Base-by-base conservation (phyloP, 345 rosid genomes). In the Populus simonii region DNA sequence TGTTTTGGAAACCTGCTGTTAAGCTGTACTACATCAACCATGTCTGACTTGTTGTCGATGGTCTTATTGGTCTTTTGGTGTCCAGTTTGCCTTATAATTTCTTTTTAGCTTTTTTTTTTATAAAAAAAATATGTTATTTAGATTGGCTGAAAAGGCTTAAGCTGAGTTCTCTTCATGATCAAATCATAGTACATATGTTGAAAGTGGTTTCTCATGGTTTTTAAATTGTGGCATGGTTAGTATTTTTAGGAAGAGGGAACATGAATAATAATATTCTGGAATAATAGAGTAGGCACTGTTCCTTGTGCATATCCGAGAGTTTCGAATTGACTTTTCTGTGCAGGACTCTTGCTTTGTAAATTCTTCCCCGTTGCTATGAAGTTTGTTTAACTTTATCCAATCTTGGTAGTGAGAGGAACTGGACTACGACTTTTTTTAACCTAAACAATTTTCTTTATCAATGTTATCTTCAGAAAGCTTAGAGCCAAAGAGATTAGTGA, bases 401-500 rank as follows among this genome's bases (percentile, higher is more conserved):
- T 25, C 17, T 29, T 68, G 55, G 20, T 31, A 29, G 77, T 53
- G 8, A 9, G 13, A 16, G 78, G 49, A 29, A 23, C 49, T 59
- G 70, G 17, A 68, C 10, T 23, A 23, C 45, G 22, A 16, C 5
- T 2, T 49, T 5, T 49, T 45, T 33, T 35, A 22, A 22, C 9
- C 36, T 47, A 68, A 15, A 18, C 4, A 73, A 7, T 57, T 36
- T 3, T 35, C 15, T 43, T 0, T 31, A 23, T 7, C 20, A 61
- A 29, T 51, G 23, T 33, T 25, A 7, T 67, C 62, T 22, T 66
- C 80, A 75, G 82, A 43, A 38, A 45, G 31, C 47, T 66, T 47
- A 9, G 92, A 86, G 70, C 66, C 87, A 66, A 83, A 79, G 76
- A 86, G 71, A 66, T 75, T 90, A 59, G 85, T 73, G 15, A 84